Conservation (phyloP, 1,284 basidiomycete species). For the Xerocomus amazonicus region DNA sequence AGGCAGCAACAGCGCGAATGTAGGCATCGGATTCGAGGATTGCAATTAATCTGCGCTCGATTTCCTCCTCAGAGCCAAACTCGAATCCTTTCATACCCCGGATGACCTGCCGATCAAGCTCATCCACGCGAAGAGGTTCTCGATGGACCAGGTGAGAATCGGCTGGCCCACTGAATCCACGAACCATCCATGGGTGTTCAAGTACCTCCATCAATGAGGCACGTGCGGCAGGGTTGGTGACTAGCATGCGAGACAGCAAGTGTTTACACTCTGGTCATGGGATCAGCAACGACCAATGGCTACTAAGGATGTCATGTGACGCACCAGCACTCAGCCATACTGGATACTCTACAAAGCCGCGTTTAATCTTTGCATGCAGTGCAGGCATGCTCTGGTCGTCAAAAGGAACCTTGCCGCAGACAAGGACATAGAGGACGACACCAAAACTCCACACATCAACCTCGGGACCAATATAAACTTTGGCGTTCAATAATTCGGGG, state of each 20-base stretch:
- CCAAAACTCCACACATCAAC: constrained; percentile 99
- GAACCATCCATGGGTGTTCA: constrained; percentile 91
- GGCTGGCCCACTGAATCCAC: constrained; percentile 79
- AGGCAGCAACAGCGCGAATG: constrained; percentile 65
- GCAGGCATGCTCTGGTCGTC: constrained; percentile 99
- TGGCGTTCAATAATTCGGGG: constrained; percentile 94
- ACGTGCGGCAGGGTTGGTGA: constrained; percentile 86
- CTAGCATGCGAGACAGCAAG: constrained; percentile 91
- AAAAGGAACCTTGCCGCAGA: constrained; percentile 98
- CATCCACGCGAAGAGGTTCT: constrained; percentile 82
- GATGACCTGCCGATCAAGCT: constrained; percentile 85
- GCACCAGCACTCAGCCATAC: constrained; percentile 91
- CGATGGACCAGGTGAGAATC: constrained; percentile 85
- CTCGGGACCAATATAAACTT: constrained; percentile 95
- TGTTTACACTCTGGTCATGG: constrained; percentile 82
- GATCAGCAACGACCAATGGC: constrained; percentile 13
- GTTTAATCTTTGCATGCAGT: constrained; percentile 97
- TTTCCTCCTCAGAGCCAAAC: constrained; percentile 87
- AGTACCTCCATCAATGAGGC: constrained; percentile 88
- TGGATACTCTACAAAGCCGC: constrained; percentile 95
- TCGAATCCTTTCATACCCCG: constrained; percentile 96
- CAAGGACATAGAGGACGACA: constrained; percentile 95
- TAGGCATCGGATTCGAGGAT: constrained; percentile 83
- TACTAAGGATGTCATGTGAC: constrained; percentile 22
- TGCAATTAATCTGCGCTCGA: constrained; percentile 69